Evolutionary conservation across 2,329 filamentous ascomycete genomes (phyloP), one percentile per base, ranked within the genome.

Genomic region (Penicillium sclerotigenum): DNA sequence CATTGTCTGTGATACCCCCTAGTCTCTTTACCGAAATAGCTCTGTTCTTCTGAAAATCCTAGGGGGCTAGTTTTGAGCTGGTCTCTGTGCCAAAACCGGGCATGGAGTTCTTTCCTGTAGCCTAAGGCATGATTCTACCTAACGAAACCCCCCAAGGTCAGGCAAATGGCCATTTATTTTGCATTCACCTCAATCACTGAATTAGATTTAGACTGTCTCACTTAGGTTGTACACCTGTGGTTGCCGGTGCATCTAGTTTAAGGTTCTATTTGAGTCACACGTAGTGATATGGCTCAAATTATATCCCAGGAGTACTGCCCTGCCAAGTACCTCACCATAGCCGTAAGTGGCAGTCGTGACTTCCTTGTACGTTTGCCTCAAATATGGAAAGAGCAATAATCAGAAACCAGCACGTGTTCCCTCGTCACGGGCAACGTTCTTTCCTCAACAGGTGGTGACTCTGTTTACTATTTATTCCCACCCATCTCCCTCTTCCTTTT

Each of bases 191-290:
- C 26, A 40, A 33, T 55, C 20, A 9, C 24, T 4, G 24, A 24
- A 45, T 16, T 51, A 46, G 26, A 33, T 45, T 33, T 40, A 40
- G 26, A 28, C 33, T 46, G 47, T 55, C 40, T 55, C 47, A 55
- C 40, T 40, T 13, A 37, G 9, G 40, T 52, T 36, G 26, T 45
- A 55, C 53, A n/a, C 36, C 33, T 33, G 33, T 13, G 18, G 38
- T 38, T 49, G 31, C 47, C 33, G 47, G 26, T 51, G 13, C 16
- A 51, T 24, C 28, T 20, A 42, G n/a, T 31, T 45, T 52, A 40
- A 55, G 13, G 40, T 55, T 55, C 41, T 52, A 40, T 46, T 45
- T 2, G 16, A 55, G 47, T 55, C n/a, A 31, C 28, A 50, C 47
- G 9, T 18, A 13, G 18, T n/a, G 31, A 33, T n/a, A 37, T 34